phyloP scores from a whole-genome alignment of 2,329 filamentous ascomycete species.

The Colletotrichum tanaceti region DNA sequence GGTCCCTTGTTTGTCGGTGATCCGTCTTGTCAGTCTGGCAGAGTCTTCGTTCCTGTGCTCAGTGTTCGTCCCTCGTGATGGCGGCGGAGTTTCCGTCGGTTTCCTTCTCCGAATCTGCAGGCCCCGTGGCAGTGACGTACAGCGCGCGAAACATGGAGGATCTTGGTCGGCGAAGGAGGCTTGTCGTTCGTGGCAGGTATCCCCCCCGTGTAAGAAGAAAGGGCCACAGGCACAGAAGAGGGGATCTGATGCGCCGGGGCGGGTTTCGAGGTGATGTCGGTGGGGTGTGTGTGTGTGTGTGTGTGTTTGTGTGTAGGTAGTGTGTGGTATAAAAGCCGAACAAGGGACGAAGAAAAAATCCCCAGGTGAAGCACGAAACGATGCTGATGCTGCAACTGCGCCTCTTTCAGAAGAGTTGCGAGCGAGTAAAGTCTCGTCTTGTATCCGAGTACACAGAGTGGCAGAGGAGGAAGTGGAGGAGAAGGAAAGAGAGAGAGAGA shows the following conservation, averaged over 20 bases:
- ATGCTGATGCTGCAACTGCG: slow-evolving; percentile 5
- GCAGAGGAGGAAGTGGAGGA: neutral
- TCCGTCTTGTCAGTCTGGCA: neutral
- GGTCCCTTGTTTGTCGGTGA: neutral
- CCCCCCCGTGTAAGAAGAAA: neutral
- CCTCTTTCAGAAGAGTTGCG: neutral
- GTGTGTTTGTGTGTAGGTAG: neutral
- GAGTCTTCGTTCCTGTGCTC: neutral
- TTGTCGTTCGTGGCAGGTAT: slow-evolving; percentile 5
- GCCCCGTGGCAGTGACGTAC: slow-evolving; percentile 29
- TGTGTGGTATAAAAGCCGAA: slow-evolving; percentile 19
- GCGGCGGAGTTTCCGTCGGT: neutral
- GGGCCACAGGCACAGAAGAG: neutral
- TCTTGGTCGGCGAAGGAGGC: neutral
- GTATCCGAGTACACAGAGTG: too few relatives aligned
- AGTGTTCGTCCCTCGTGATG: neutral
- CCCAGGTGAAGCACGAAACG: neutral
- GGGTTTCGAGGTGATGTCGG: slow-evolving; percentile 12
- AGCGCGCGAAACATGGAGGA: slow-evolving; percentile 21
- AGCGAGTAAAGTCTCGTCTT: too few relatives aligned
- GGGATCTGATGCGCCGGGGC: slow-evolving; percentile 6
- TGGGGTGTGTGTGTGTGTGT: neutral
- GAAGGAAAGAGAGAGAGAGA: neutral
- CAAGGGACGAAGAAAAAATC: slow-evolving; percentile 15
- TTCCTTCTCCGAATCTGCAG: slow-evolving; percentile 22